These are phyloP conservation scores for Colletotrichum sp. DNA, from an alignment of 2,329 filamentous ascomycete species.

Conservation along the genomic window DNA sequence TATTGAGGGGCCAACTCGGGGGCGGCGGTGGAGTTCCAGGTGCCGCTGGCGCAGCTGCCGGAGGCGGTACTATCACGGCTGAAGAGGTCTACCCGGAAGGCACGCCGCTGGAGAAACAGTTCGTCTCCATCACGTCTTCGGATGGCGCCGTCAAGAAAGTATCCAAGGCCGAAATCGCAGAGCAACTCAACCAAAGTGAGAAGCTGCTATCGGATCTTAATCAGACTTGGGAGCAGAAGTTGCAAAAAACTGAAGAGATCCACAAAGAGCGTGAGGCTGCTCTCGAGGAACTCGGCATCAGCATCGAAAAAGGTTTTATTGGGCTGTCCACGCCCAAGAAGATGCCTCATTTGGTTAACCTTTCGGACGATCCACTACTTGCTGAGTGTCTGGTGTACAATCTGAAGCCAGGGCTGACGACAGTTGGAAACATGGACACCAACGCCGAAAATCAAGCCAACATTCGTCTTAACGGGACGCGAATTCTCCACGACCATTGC, in stretches of 20 bases:
- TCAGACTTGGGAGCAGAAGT: conserved; percentile 98
- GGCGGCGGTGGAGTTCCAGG: conserved; percentile 49
- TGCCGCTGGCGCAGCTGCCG: conserved; percentile 45
- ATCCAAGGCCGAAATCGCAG: conserved; percentile 96
- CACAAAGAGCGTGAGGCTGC: conserved; percentile 97
- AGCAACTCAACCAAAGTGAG: conserved; percentile 94
- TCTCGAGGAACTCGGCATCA: conserved; percentile 95
- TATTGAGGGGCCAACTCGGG: conserved; percentile 85
- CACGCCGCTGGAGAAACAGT: conserved; percentile 92
- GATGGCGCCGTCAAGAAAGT: conserved; percentile 93
- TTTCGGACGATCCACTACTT: conserved; percentile 92
- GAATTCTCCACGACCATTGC: conserved; percentile 92
- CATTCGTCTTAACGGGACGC: conserved; percentile 90
- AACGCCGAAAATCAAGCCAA: conserved; percentile 78
- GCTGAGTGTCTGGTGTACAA: conserved; percentile 98
- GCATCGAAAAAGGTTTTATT: conserved; percentile 97
- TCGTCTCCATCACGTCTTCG: conserved; percentile 87
- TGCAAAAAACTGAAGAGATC: conserved; percentile 93
- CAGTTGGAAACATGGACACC: conserved; percentile 91
- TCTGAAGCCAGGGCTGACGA: conserved; percentile 91
- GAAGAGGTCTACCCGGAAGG: conserved; percentile 91
- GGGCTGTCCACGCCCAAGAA: conserved; percentile 96
- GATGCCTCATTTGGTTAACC: conserved; percentile 98
- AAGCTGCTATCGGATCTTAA: conserved; percentile 96
- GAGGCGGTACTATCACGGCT: conserved; percentile 56